Conservation (phyloP, 371 early-diverging fungal species). For the Neoconidiobolus thromboides region DNA sequence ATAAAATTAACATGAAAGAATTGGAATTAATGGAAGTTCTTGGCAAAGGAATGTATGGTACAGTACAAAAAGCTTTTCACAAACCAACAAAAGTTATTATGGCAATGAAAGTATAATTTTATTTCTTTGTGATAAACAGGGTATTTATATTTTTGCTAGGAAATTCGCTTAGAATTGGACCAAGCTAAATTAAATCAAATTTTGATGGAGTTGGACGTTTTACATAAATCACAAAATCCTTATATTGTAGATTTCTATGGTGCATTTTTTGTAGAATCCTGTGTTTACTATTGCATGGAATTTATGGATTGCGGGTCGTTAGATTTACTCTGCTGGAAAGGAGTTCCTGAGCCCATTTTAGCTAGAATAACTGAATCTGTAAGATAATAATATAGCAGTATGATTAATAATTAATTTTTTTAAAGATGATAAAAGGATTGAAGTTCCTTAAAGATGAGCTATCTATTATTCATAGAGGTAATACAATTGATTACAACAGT, state of each 20-base stretch:
- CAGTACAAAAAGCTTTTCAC: constrained; percentile 78
- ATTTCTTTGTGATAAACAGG: neutral
- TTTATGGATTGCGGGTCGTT: constrained; percentile 91
- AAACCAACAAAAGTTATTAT: constrained; percentile 75
- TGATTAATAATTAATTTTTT: neutral
- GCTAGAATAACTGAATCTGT: constrained; percentile 34
- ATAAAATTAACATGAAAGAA: constrained; percentile 76
- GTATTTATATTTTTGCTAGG: constrained; percentile 20
- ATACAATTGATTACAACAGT: neutral
- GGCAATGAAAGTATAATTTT: constrained; percentile 55
- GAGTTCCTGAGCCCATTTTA: constrained; percentile 66
- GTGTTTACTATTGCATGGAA: constrained; percentile 86
- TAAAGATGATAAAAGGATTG: constrained; percentile 67
- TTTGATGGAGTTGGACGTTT: constrained; percentile 76
- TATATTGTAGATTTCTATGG: constrained; percentile 94
- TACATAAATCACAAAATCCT: constrained; percentile 66
- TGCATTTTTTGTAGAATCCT: constrained; percentile 90
- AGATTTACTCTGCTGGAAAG: constrained; percentile 62
- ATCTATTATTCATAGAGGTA: constrained; percentile 72
- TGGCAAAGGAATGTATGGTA: constrained; percentile 83
- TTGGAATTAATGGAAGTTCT: constrained; percentile 54
- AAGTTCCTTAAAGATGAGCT: constrained; percentile 75
- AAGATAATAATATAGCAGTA: neutral
- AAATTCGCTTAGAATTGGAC: constrained; percentile 80
- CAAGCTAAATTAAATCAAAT: constrained; percentile 72